Conservation (phyloP, 345 rosid species). For the Eucalyptus polybractea region DNA sequence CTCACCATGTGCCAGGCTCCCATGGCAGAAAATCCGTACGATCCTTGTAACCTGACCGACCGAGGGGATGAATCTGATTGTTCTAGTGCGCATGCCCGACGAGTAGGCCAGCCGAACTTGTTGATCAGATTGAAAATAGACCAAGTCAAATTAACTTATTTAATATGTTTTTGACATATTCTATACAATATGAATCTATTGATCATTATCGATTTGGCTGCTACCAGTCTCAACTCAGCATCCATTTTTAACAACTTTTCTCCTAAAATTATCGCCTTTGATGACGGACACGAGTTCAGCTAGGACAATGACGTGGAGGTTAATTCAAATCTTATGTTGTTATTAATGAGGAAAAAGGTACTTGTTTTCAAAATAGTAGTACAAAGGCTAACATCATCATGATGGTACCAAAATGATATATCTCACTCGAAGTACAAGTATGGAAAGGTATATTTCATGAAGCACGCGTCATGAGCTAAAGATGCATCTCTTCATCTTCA, state of each 20-base stretch:
- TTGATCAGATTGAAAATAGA: not conserved
- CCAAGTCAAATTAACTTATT: not conserved
- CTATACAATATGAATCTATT: not conserved
- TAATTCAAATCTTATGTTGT: not conserved
- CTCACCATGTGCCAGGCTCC: constrained; percentile 76
- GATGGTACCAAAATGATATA: not conserved
- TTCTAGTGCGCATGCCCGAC: constrained; percentile 74
- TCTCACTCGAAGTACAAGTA: not conserved
- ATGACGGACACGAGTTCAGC: no score
- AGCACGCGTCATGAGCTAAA: not conserved
- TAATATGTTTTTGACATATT: not conserved
- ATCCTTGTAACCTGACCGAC: not conserved
- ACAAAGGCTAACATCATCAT: not conserved
- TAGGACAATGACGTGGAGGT: not conserved
- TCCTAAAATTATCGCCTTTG: not conserved
- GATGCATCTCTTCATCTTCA: not conserved
- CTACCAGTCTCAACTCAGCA: no score
- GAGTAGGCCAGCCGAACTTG: not conserved
- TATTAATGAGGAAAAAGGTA: not conserved
- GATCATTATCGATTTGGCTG: no score
- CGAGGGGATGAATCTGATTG: constrained; percentile 10
- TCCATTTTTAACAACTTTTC: not conserved
- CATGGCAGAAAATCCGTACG: constrained; percentile 42
- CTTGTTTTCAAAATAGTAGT: not conserved
- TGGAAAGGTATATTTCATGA: not conserved